Evolutionary conservation across 225 moss, liverwort and hornwort species (phyloP).

Genomic region (Ulota crispa): DNA sequence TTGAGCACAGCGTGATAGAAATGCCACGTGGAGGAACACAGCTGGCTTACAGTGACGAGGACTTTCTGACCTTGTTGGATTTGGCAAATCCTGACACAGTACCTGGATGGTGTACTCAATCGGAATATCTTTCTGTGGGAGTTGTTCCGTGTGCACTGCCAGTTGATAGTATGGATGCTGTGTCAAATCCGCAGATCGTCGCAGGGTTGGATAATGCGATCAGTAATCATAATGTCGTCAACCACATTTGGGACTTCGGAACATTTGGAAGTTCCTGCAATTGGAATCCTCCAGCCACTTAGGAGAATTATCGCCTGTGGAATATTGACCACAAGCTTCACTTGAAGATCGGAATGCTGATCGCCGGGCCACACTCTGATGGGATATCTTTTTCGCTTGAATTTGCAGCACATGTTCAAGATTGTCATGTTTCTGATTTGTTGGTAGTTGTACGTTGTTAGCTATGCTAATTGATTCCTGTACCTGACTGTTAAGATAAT

Average conservation of each 20-base stretch:
- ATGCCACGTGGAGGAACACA: constrained; percentile 39
- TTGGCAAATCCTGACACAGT: constrained; percentile 51
- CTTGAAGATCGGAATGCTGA: constrained; percentile 48
- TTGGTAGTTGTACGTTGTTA: constrained; percentile 39
- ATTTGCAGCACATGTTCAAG: constrained; percentile 25
- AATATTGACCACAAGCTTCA: constrained; percentile 49
- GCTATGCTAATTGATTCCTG: constrained; percentile 33
- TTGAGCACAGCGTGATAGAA: constrained; percentile 35
- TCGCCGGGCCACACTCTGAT: constrained; percentile 39
- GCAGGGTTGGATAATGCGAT: constrained; percentile 43
- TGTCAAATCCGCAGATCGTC: constrained; percentile 32
- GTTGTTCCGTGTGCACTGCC: constrained; percentile 38
- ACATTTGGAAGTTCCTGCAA: constrained; percentile 26
- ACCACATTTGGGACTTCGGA: constrained; percentile 55
- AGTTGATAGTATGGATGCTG: constrained; percentile 41
- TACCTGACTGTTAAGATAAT: constrained; percentile 32
- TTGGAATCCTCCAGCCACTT: constrained; percentile 52
- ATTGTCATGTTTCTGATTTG: constrained; percentile 29
- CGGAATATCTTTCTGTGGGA: constrained; percentile 46
- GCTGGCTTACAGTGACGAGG: constrained; percentile 55
- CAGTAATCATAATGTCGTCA: constrained; percentile 33
- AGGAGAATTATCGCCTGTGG: constrained; percentile 45
- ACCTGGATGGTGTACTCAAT: constrained; percentile 54
- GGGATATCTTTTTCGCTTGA: constrained; percentile 21
- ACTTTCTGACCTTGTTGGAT: constrained; percentile 60